Evolutionary conservation across 176 grass and related monocot genomes (phyloP), one percentile per base, ranked within the genome.

Genomic region (Rhynchospora tenuis): DNA sequence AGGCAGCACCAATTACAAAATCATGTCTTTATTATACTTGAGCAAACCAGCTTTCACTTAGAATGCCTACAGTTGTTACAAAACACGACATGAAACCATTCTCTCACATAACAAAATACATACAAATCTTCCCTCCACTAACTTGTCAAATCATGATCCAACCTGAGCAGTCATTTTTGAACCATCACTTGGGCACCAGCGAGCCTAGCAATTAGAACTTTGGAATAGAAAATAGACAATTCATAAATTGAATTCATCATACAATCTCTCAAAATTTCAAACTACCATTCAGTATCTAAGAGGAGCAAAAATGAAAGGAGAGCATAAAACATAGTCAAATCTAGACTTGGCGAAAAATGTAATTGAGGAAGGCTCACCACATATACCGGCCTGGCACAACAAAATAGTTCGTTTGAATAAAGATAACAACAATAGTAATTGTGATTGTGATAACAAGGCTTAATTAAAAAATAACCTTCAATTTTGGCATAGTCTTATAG

Each of bases 241-340:
- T 73, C 68, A 27, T 54, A 65, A 42, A 26, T 44, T 50, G 23
- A 55, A 48, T 47, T 56, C 66, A 58, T 33, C 44, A 10, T 20
- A 24, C 3, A 51, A 73, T 29, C 27, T 58, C 50, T 48, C 20
- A 38, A 45, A 75, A 63, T 55, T 59, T 38, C 9, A n/a, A n/a
- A 45, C 17, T 59, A 20, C 56, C 45, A 73, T 56, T 73, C n/a
- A 73, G 6, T 59, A 55, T 58, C 48, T 51, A 59, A 59, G 16
- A 84, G 24, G 17, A 23, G 64, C 20, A 66, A 87, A 99, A 93
- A 93, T 99, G 89, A 99, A 95, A 29, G 96, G 91, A 28, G 96
- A 99, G 81, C 96, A 99, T 81, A 93, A 99, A 77, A 99, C 96
- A 81, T 99, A 99, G 80, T 99, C 85, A 59, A 99, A 79, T 58